Evolutionary conservation across 768 basidiomycete genomes (phyloP).

Genomic region (Pleurotus platypus): DNA sequence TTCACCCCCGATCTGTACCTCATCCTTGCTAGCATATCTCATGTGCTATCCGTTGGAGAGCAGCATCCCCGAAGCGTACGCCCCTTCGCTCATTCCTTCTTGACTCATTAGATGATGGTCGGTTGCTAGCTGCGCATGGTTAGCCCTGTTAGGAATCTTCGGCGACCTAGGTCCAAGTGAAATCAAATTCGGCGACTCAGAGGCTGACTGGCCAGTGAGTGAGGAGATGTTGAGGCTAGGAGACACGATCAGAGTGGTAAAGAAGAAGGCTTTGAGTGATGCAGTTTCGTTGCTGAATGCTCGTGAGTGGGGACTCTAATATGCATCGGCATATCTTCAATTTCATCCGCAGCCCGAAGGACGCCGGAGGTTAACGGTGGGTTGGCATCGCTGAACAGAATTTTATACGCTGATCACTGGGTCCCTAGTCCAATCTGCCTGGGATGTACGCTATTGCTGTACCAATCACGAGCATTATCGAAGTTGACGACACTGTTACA

Average conservation of each 20-base stretch:
- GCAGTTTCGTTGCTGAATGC: neutral
- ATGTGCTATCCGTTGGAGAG: neutral
- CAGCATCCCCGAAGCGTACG: neutral
- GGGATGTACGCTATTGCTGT: neutral
- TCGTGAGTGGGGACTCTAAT: neutral
- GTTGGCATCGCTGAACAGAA: neutral
- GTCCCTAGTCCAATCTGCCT: neutral
- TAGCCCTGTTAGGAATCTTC: neutral
- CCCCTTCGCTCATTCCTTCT: neutral
- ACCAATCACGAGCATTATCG: no score
- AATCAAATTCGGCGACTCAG: neutral
- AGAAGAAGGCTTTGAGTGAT: slow-evolving; percentile 1
- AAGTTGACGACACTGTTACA: neutral
- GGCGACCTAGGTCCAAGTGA: neutral
- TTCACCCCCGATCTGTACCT: slow-evolving; percentile 1
- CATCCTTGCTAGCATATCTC: neutral
- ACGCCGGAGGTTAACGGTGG: neutral
- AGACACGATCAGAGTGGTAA: neutral
- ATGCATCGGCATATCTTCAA: no score
- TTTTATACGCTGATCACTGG: neutral
- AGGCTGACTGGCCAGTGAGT: neutral
- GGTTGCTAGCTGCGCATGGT: neutral
- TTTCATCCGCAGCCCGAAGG: neutral
- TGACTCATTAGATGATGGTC: neutral
- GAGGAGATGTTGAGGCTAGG: neutral